Base-by-base conservation (phyloP, 2,329 filamentous ascomycete species). In the Talaromyces sp. region DNA sequence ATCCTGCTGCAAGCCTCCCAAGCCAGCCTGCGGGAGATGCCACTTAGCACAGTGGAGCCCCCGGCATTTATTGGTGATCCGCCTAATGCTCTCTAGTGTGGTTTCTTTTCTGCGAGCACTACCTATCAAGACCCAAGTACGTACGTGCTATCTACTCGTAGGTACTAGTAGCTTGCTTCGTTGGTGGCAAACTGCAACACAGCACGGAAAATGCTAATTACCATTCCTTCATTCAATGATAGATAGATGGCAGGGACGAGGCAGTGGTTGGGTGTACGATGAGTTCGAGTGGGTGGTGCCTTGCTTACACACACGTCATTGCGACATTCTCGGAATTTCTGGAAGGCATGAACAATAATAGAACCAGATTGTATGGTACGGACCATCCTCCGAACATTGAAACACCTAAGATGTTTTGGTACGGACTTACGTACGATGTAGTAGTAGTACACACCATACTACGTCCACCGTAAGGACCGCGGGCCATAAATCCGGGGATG, bases 31-130 rank as follows among this genome's bases (percentile, higher is more conserved):
- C 64, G 64, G 64, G 64, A 66, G 64, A 63, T 66, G 64, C 45
- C 41, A 52, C 37, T 63, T 66, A 66, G 64, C 54, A 47, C 57
- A 54, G 64, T 66, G 64, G 64, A 57, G 64, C 60, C 49, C 52
- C 52, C 63, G 64, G 64, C 64, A 66, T 66, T 66, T 66, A 66
- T 59, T 61, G 60, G 61, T 56, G 57, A 62, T 63, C 61, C 57
- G 41, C 35, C 27, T 49, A 27, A 47, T 19, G 22, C 62, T 49
- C 27, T 31, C 27, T 37, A 37, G 35, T 37, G 5, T 37, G 2
- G 47, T 19, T n/a, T 6, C 47, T 50, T 4, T 49, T 5, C 6
- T n/a, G 5, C 37, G 14, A 39, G 37, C 37, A 39, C 27, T 31
- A 31, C 27, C 27, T 31, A 31, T 31, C 27, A 31, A 31, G 27